Base-by-base conservation (phyloP, 2,329 filamentous ascomycete genomes). In the Pseudopyrenochaeta lycopersici region DNA sequence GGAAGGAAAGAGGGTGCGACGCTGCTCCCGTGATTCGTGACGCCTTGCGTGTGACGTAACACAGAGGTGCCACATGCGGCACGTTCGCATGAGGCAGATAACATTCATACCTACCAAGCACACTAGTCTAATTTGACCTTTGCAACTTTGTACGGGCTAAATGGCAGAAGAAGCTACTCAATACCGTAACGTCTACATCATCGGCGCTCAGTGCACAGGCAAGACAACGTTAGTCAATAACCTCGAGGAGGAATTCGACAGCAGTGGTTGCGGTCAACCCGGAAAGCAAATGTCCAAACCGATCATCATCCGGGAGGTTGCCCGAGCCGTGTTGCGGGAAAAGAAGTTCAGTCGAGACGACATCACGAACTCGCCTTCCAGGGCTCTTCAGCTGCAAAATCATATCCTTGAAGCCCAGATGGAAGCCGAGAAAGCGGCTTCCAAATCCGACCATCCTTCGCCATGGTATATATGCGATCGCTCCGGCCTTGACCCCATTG, bases 391-490 rank as follows among this genome's bases (percentile, higher is more conserved):
- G n/a, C 60, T 80, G 1, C 77, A 80, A 39, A 55, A 64, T 7
- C 64, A 75, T 35, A 80, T 80, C 36, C 64, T 80, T 1, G 59
- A 71, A 21, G 75, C 70, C 1, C 77, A 81, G 44, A 60, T 59
- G 32, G 20, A 57, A 1, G 68, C 70, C 0, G 77, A 80, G 60
- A 63, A 21, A 18, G 49, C 53, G 11, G 41, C 38, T 45, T 15
- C 21, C 14, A 40, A 41, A 0, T 18, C 27, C 9, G n/a, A n/a
- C n/a, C n/a, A n/a, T n/a, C n/a, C n/a, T n/a, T n/a, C n/a, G n/a
- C n/a, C n/a, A n/a, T 77, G 74, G 75, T 76, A 77, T 48, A 74
- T 81, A 40, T 78, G 76, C 7, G 79, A 81, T 58, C 73, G 79
- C 7, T 81, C 78, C 1, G 76, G 76, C 1, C 49, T 79, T 2